phyloP scores from a whole-genome alignment of 306 rosid genomes.

The Vicia faba region DNA sequence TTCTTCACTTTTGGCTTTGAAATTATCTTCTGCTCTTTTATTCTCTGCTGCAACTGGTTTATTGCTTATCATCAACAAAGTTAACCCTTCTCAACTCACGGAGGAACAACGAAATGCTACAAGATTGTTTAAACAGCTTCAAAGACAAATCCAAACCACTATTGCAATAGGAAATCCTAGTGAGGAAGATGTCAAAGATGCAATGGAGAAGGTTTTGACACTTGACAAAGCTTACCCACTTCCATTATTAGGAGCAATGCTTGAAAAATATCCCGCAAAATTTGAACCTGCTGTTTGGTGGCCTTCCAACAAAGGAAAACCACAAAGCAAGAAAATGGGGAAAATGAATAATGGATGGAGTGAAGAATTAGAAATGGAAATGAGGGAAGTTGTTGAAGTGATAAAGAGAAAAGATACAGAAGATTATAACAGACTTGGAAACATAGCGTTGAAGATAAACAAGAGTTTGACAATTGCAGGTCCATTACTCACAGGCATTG shows the following conservation, averaged over 20 bases:
- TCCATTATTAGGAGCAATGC: conserved; percentile 39
- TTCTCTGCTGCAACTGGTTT: conserved; percentile 31
- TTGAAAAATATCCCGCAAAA: conserved; percentile 35
- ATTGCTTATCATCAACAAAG: conserved; percentile 36
- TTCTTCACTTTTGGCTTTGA: conserved; percentile 34
- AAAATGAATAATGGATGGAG: conserved; percentile 60
- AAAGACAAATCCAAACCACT: conserved; percentile 8
- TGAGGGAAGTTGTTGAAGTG: conserved; percentile 60
- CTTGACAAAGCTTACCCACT: conserved; percentile 40
- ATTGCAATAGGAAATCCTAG: conserved; percentile 2
- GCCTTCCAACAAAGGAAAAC: conserved; percentile 27
- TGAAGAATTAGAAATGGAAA: conserved; percentile 51
- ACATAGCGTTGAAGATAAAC: conserved; percentile 58
- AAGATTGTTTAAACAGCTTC: conserved; percentile 25
- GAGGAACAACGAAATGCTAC: conserved; percentile 43
- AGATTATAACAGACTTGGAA: conserved; percentile 74
- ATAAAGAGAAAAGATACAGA: conserved; percentile 57
- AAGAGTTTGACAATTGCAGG: conserved; percentile 64
- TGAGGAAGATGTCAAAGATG: conserved; percentile 25
- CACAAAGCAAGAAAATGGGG: not conserved
- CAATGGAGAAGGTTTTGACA: conserved; percentile 39
- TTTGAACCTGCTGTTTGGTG: conserved; percentile 40
- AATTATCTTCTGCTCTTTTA: conserved; percentile 35
- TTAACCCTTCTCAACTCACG: conserved; percentile 35
- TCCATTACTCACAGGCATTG: conserved; percentile 73